A percentile compares a stretch with the other conserved stretches of the same genome.
phyloP scores from a whole-genome alignment of 2,329 filamentous ascomycete species.

The Phyllosticta citrichinensis region DNA sequence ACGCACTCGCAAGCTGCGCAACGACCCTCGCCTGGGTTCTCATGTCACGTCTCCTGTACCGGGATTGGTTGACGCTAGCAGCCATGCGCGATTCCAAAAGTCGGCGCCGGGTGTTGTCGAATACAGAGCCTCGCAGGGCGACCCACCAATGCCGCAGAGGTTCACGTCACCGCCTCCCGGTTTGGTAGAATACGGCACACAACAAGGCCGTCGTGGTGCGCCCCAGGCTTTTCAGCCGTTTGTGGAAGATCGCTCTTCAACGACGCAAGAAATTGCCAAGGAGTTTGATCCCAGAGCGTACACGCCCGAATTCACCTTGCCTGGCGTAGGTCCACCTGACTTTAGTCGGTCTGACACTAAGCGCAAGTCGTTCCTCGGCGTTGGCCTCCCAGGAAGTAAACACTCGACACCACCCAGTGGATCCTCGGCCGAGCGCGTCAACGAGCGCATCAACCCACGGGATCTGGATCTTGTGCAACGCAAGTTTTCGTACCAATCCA shows the following conservation, averaged over 20 bases:
- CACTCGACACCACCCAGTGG: background rate
- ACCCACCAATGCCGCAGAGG: background rate
- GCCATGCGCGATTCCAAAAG: background rate
- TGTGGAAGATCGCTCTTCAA: background rate
- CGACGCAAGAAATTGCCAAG: constrained; percentile 1
- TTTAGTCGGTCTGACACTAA: background rate
- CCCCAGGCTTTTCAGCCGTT: background rate
- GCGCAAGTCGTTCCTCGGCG: constrained; percentile 20
- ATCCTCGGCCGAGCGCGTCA: constrained; percentile 14
- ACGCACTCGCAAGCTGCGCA: background rate
- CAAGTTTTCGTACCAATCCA: constrained; percentile 19
- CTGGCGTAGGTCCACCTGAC: constrained; percentile 25
- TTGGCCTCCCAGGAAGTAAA: constrained; percentile 32
- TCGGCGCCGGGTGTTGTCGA: background rate
- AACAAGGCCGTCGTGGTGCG: background rate
- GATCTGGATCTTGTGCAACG: constrained; percentile 11
- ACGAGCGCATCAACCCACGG: constrained; percentile 12
- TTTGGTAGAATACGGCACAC: background rate
- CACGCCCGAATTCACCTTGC: constrained; percentile 30
- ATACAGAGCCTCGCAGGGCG: background rate
- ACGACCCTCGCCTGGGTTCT: background rate
- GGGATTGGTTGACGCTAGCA: background rate
- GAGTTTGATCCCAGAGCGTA: constrained; percentile 27
- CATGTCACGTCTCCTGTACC: background rate
- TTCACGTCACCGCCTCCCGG: constrained; percentile 1